A percentile compares a stretch with the other conserved stretches of the same genome.
Conservation (phyloP, 163 green algal genomes). For the Dunaliella salina region DNA sequence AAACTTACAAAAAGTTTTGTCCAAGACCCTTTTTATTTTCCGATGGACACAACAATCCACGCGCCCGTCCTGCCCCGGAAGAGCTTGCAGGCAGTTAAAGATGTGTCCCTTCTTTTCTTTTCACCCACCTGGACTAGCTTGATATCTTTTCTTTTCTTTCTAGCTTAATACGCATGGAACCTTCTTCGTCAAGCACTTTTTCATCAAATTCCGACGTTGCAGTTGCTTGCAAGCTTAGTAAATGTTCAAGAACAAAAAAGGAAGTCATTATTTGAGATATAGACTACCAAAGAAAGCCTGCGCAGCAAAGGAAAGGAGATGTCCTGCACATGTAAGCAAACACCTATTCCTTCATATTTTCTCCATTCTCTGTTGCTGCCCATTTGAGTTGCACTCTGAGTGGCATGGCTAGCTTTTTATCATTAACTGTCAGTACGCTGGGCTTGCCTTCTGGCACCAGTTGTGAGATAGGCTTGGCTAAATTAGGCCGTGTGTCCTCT, state of each 20-base stretch:
- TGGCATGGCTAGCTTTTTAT: constrained; percentile 70
- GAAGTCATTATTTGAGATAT: not conserved
- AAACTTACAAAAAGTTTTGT: too few species aligned
- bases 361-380: not conserved
- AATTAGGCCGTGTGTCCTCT: constrained; percentile 76
- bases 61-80: too few species aligned
- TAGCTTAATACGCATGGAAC: too few species aligned
- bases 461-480: constrained; percentile 63
- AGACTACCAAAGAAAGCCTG: not conserved
- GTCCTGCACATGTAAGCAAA: not conserved
- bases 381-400: constrained; percentile 58
- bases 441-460: constrained; percentile 51
- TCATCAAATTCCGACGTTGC: too few species aligned
- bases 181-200: too few species aligned
- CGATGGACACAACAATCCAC: too few species aligned
- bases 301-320: too few species aligned
- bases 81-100: too few species aligned
- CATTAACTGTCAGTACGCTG: constrained; percentile 75
- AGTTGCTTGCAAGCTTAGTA: not conserved
- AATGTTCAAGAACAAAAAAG: not conserved
- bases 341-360: not conserved
- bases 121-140: too few species aligned
- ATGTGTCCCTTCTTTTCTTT: too few species aligned
- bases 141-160: too few species aligned
- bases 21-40: too few species aligned